phyloP scores from a whole-genome alignment of 257 asterid genomes.

The Solanum arcanum region DNA sequence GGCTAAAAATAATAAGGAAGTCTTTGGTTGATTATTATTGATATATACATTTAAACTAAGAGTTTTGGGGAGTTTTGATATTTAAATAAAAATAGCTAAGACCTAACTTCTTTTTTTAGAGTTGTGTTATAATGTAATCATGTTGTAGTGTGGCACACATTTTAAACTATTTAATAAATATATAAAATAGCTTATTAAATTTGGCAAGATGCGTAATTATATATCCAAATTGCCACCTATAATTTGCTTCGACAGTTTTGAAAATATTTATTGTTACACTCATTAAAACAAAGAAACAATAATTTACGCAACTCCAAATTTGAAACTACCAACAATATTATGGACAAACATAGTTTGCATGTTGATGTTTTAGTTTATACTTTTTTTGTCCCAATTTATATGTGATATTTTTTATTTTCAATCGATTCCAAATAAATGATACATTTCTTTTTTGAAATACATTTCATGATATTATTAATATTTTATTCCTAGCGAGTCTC shows the following conservation, averaged over 20 bases:
- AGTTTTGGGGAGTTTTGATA: no score
- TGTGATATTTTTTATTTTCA: no score
- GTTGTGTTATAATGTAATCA: not conserved
- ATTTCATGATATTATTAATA: no score
- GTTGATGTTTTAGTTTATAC: not conserved
- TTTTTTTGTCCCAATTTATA: no score
- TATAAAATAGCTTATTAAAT: not conserved
- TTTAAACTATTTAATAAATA: not conserved
- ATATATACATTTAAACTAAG: not conserved
- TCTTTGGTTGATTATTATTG: not conserved
- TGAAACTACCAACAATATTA: not conserved
- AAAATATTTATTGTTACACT: not conserved
- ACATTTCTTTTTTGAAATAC: no score
- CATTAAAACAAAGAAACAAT: not conserved
- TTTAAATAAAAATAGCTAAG: no score
- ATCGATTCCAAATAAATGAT: not conserved
- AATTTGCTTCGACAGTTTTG: not conserved
- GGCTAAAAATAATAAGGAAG: not conserved
- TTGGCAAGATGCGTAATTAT: not conserved
- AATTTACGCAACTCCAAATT: not conserved
- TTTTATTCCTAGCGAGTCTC: not conserved
- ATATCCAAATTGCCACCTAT: not conserved
- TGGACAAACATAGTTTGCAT: not conserved
- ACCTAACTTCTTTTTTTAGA: not conserved
- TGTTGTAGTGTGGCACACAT: not conserved